phyloP scores from a whole-genome alignment of 495 filamentous ascomycete genomes.

The Tuber borchii region DNA sequence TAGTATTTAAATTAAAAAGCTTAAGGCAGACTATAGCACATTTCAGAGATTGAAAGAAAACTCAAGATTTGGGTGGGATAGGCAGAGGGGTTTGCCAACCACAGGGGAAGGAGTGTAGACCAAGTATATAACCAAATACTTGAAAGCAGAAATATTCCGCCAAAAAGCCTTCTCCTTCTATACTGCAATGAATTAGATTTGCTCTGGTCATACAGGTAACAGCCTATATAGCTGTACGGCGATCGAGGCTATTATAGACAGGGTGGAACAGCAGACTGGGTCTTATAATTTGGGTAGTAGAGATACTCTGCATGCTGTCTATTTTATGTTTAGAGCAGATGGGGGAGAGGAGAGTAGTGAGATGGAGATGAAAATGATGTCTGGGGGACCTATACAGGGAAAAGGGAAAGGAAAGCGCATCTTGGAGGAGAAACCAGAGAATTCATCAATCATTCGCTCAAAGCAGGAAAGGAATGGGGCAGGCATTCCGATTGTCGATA shows the following conservation, averaged over 20 bases:
- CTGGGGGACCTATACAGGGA: not conserved
- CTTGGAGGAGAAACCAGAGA: not conserved
- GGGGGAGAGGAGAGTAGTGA: not conserved
- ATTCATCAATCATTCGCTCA: not conserved
- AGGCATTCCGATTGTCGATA: not conserved
- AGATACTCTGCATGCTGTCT: not conserved
- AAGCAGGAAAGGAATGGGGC: not conserved
- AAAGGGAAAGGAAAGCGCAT: not conserved
- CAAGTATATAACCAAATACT: not conserved
- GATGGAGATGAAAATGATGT: not conserved
- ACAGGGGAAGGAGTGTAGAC: not conserved
- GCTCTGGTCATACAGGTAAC: not conserved
- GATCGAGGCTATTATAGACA: not conserved
- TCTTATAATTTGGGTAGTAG: not conserved
- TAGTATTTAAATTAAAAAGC: not conserved
- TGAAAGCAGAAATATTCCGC: not conserved
- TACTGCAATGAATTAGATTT: not conserved
- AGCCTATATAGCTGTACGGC: not conserved
- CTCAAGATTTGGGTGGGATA: not conserved
- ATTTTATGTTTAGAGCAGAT: not conserved
- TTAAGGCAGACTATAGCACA: not conserved
- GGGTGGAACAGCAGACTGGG: not conserved
- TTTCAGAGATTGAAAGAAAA: not conserved
- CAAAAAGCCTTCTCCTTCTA: not conserved
- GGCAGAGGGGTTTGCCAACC: not conserved